phyloP scores from a whole-genome alignment of 352 stramenopile species.

The Phytophthora sojae region DNA sequence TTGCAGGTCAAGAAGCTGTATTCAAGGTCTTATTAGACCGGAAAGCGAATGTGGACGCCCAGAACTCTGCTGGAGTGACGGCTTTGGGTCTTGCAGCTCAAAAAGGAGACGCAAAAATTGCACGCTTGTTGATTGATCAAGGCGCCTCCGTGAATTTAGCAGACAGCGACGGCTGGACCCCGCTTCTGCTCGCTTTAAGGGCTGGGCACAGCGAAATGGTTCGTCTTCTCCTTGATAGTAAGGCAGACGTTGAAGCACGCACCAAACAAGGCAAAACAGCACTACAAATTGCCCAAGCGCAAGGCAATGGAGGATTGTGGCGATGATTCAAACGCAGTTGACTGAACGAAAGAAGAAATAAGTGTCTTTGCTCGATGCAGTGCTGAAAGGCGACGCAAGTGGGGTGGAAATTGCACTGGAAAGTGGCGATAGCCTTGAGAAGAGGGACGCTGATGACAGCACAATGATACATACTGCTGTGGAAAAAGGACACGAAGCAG shows the following conservation, averaged over 20 bases:
- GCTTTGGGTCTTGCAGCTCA: slow-evolving; percentile 1
- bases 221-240: neutral
- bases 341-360: neutral
- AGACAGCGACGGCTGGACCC: slow-evolving; percentile 1
- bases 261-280: neutral
- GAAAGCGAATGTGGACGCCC: neutral
- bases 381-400: neutral
- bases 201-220: neutral
- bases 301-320: neutral
- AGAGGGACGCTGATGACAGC: neutral
- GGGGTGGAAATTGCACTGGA: neutral
- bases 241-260: neutral
- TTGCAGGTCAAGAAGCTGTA: neutral
- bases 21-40: neutral
- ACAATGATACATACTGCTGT: neutral
- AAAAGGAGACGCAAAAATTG: neutral
- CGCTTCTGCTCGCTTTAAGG: neutral
- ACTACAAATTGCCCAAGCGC: neutral
- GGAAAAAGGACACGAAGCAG: neutral
- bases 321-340: neutral
- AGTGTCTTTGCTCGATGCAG: neutral
- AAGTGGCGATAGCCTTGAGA: neutral
- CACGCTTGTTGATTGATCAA: slow-evolving; percentile 1
- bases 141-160: slow-evolving; percentile 2
- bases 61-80: neutral